Base-by-base conservation (phyloP, 129 eudicot species). In the Pulicaria dysenterica region DNA sequence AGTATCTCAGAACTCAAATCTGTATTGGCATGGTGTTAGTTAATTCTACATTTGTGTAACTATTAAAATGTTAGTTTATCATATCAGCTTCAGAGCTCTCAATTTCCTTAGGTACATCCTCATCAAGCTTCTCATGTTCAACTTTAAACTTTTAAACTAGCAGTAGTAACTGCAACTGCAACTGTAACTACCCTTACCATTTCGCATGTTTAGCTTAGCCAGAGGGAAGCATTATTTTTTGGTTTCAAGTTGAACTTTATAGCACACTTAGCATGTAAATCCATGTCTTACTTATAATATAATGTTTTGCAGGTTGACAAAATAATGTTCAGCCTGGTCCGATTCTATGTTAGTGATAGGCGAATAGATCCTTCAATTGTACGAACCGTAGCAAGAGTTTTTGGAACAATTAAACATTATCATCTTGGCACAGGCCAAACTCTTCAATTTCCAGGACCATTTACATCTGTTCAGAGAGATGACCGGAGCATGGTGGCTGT, bases 401-500 rank as follows among this genome's bases (percentile, higher is more conserved):
- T 54, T 40, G 3, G 51, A n/a, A 19, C 60, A n/a, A 17, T 9
- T n/a, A 76, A 72, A 70, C 58, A 58, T 24, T 49, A 45, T 31
- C 78, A 74, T 79, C 79, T 70, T 59, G 38, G 72, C 61, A 44
- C 66, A 37, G 65, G 42, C 78, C 74, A 46, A 14, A 55, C 73
- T 43, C 53, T 1, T 9, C 36, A 63, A 47, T 48, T 80, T 67
- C 48, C 78, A 31, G 40, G 68, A 46, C 75, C 77, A 16, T 72
- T 69, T 12, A n/a, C 66, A 75, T 80, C 72, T 4, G 71, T 36
- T 56, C 68, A 76, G 6, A 59, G 50, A 39, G 44, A 13, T 57
- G 16, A 68, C 14, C 86, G 55, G 58, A 76, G 77, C 67, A 85
- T 76, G 49, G 91, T 89, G 12, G 96, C 87, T 0, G 78, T 94